Base-by-base conservation (phyloP, 371 early-diverging fungal species). In the Mucor sp. region DNA sequence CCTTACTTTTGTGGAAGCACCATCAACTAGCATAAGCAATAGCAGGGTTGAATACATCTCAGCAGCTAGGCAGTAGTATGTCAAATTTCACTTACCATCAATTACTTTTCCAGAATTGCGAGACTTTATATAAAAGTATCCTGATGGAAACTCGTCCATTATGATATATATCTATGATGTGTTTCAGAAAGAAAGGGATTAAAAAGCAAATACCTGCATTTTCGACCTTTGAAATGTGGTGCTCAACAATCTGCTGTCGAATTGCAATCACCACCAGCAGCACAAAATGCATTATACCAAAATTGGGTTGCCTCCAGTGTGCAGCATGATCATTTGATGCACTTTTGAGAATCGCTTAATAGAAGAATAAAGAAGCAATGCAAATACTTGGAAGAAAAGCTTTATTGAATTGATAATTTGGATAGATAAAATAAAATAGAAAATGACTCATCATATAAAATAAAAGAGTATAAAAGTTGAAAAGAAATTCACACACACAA, bases 121-220 rank as follows among this genome's bases (percentile, higher is more conserved):
- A 58, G 81, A 79, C 28, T 77, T 79, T 33, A 83, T 79, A 57
- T 83, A 83, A 71, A 83, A 83, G 63, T 77, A 77, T 6, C 81
- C 83, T 43, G 79, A 68, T 17, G 81, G 81, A 65, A 83, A 81
- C 19, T 80, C 80, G 30, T 76, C 66, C 78, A 75, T 79, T 57
- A 53, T 53, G 3, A 1, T n/a, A n/a, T n/a, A n/a, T n/a, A n/a
- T n/a, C n/a, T n/a, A n/a, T 9, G 5, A 48, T 23, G 48, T 23
- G 48, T 48, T 48, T 48, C 48, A 48, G 23, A 23, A 48, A 48
- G 48, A 48, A 23, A 37, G 4, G 14, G 35, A 30, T 4, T 9
- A 41, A 41, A 17, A 41, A 17, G 9, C 17, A 17, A 35, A 12
- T 35, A 3, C 12, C 15, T 41, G 41, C 17, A 41, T 14, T 41